Percentiles rank a stretch among this genome's conserved stretches.
Evolutionary conservation across 2,329 filamentous ascomycete species (phyloP).

Genomic region (Claviceps arundinis): DNA sequence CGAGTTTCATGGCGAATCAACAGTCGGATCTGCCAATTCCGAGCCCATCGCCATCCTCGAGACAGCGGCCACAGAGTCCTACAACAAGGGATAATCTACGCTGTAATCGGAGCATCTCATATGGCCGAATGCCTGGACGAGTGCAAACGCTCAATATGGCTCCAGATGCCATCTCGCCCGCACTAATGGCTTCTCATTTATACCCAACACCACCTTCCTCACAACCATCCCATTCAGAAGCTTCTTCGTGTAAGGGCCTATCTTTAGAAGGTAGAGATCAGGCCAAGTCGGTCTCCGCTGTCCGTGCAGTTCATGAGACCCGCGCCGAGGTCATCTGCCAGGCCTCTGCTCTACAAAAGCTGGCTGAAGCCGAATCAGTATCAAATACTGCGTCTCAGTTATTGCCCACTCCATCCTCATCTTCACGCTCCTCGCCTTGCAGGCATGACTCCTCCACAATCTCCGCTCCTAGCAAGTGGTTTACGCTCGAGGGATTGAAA

Average conservation of each 20-base stretch:
- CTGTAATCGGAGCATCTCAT: constrained; percentile 11
- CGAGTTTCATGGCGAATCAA: constrained; percentile 16
- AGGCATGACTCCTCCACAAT: constrained; percentile 32
- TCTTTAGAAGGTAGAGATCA: constrained; percentile 13
- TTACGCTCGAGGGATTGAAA: constrained; percentile 56
- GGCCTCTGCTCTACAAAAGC: constrained; percentile 1
- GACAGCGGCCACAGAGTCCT: constrained; percentile 13
- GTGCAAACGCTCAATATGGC: constrained; percentile 10
- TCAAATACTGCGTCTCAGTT: constrained; percentile 2
- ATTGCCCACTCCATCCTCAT: constrained; percentile 1
- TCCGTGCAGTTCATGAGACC: background rate
- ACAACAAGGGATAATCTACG: constrained; percentile 12
- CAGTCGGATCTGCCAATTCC: constrained; percentile 9
- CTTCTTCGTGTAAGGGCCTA: constrained; percentile 17
- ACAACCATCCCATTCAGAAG: constrained; percentile 25
- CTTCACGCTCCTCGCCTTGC: constrained; percentile 20
- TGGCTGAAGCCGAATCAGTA: background rate
- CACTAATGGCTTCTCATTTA: constrained; percentile 16
- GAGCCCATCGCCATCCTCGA: constrained; percentile 19
- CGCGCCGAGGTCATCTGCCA: background rate
- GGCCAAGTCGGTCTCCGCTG: constrained; percentile 7
- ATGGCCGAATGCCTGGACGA: constrained; percentile 4
- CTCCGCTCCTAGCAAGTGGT: constrained; percentile 37
- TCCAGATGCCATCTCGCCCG: constrained; percentile 11
- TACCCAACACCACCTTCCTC: constrained; percentile 49